Evolutionary conservation across 2,329 filamentous ascomycete genomes (phyloP), one percentile per base, ranked within the genome.

Genomic region (Fusarium paranaense): DNA sequence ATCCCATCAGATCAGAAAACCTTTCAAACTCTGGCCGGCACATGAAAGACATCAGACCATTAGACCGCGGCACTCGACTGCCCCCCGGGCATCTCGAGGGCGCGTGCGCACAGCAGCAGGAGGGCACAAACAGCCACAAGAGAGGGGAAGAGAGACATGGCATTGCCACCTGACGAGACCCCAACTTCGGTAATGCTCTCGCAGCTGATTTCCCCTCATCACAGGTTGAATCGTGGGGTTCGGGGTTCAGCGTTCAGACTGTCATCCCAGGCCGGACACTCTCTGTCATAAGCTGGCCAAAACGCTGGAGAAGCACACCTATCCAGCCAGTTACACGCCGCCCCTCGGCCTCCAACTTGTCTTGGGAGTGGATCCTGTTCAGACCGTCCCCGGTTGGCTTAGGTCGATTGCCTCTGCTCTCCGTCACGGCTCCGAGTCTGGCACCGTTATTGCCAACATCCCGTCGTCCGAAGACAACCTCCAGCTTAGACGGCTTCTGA

Each of bases 391-490:
- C 66, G 69, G 66, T 73, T 72, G 72, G 67, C 70, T 68, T 77
- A 57, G 69, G 63, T 67, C 70, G 45, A 72, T 72, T 54, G 57
- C 64, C 62, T 69, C 56, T 66, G 27, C 67, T 73, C 70, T 66
- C 60, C 76, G 62, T 72, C 70, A 73, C 70, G 60, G 74, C 60
- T 66, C 67, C 70, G 71, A 61, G 47, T 62, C 59, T 75, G 61
- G 64, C 37, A 71, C 64, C 67, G 66, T 65, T 64, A 67, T 67
- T 67, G 61, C 72, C 54, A 70, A 76, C 78, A 78, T 80, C 77
- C 77, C 56, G 77, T 79, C 77, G 77, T 72, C 78, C 79, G 77
- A 78, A 67, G 52, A 52, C 47, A 32, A 32, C 47, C 42, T 59
- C 63, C 63, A 74, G 33, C 35, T 25, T 64, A 54, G 54, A 59